Base-by-base conservation (phyloP, 257 asterid genomes). In the Solanum peruvianum region DNA sequence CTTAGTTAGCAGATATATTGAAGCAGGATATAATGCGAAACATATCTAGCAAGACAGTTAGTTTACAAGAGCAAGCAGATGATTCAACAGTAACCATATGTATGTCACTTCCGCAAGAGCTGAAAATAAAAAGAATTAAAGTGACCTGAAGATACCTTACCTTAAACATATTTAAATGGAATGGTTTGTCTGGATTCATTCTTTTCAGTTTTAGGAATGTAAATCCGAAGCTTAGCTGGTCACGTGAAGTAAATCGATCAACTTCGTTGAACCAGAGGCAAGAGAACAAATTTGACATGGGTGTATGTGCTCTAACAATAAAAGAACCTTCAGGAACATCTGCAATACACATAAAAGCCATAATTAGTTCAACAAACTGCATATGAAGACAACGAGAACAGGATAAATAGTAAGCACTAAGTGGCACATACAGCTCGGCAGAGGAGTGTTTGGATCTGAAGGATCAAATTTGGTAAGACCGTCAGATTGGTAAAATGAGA, bases 211-310 rank as follows among this genome's bases (percentile, higher is more conserved):
- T 96, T 93, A 96, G 90, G 91, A 88, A 95, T 10, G 99, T 94
- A 90, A 94, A 96, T 20, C 94, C 97, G 77, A 96, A 96, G 93
- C 99, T 95, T 88, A 96, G 92, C 86, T 96, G 99, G 91, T 96
- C 99, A 35, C 98, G 94, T 83, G 99, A 94, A 27, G 99, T 96
- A 80, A 96, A 96, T 21, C 94, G 97, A 87, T 95, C 93, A 86
- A 94, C 98, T 86, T 95, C 99, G 37, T 95, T 95, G 92, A 95
- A 96, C 99, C 99, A 96, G 87, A 96, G 95, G 94, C 99, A 95
- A 39, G 98, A 93, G 91, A 96, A 96, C 88, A 96, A 90, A 90
- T 96, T 96, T 60, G 98, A 92, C 98, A 96, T 94, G 39, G 96
- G 90, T 3, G 98, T 96, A 89, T 96, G 99, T 27, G 98, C 99